These are phyloP conservation scores for Plasmodium malariae DNA, from an alignment of 169 alveolate species.

Conservation along the genomic window DNA sequence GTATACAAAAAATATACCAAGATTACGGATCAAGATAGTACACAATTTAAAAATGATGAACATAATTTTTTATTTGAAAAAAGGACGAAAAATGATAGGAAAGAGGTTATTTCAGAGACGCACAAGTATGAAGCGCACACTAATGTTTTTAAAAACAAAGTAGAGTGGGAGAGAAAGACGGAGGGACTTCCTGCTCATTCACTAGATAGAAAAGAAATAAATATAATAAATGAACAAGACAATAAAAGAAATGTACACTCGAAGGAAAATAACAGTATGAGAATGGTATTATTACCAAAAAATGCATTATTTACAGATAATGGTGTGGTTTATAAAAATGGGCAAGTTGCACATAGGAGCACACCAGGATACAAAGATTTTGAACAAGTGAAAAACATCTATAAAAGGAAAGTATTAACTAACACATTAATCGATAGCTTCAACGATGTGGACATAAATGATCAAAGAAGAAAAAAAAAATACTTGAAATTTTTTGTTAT, in stretches of 20 bases:
- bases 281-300: too few relatives aligned
- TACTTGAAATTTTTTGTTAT: constrained; percentile 59
- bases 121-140: too few relatives aligned
- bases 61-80: background rate
- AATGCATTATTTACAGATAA: too few relatives aligned
- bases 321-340: background rate
- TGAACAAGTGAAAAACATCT: background rate
- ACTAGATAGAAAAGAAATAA: background rate
- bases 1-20: constrained; percentile 48
- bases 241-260: too few relatives aligned
- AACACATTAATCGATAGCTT: constrained; percentile 68
- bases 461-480: constrained; percentile 40
- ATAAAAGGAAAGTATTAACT: constrained; percentile 14
- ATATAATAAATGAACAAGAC: background rate
- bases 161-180: background rate
- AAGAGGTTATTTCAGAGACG: background rate
- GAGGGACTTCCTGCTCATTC: too few relatives aligned
- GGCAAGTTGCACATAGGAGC: background rate
- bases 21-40: background rate
- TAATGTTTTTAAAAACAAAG: too few relatives aligned
- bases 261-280: too few relatives aligned
- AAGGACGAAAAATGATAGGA: background rate
- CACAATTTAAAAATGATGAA: background rate
- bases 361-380: background rate
- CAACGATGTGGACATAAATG: constrained; percentile 49